phyloP scores from a whole-genome alignment of 1,139 yeast species.

The Blastobotrys apis region DNA sequence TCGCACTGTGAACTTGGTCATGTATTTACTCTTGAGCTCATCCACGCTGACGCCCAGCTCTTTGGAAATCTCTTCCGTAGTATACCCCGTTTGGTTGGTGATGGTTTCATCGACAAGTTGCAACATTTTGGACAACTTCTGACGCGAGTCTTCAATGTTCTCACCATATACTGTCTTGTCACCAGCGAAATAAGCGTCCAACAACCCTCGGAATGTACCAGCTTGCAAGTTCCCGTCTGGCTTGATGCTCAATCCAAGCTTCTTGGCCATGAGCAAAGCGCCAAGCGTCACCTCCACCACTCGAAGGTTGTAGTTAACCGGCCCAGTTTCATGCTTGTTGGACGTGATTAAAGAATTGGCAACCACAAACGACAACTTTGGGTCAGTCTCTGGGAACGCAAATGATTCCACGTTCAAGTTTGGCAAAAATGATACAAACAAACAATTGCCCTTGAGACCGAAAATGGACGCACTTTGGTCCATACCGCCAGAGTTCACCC shows the following conservation, averaged over 20 bases:
- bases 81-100: constrained; percentile 43
- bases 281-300: constrained; percentile 68
- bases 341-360: constrained; percentile 61
- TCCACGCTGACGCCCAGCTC: constrained; percentile 43
- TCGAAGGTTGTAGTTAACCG: constrained; percentile 62
- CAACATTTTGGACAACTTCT: constrained; percentile 39
- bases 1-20: constrained; percentile 54
- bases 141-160: constrained; percentile 45
- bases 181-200: constrained; percentile 46
- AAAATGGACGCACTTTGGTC: constrained; percentile 71
- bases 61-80: constrained; percentile 48
- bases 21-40: constrained; percentile 45
- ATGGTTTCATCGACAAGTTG: constrained; percentile 42
- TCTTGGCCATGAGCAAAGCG: constrained; percentile 52
- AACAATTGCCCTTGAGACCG: constrained; percentile 58
- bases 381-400: constrained; percentile 46
- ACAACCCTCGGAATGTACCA: constrained; percentile 63
- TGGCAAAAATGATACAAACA: constrained; percentile 62
- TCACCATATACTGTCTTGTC: constrained; percentile 43
- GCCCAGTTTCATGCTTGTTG: constrained; percentile 67
- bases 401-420: constrained; percentile 53
- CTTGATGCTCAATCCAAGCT: constrained; percentile 42
- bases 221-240: constrained; percentile 54
- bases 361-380: constrained; percentile 53
- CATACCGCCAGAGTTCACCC: constrained; percentile 76